phyloP scores from a whole-genome alignment of 305 asterid genomes.

The Striga hermonthica region DNA sequence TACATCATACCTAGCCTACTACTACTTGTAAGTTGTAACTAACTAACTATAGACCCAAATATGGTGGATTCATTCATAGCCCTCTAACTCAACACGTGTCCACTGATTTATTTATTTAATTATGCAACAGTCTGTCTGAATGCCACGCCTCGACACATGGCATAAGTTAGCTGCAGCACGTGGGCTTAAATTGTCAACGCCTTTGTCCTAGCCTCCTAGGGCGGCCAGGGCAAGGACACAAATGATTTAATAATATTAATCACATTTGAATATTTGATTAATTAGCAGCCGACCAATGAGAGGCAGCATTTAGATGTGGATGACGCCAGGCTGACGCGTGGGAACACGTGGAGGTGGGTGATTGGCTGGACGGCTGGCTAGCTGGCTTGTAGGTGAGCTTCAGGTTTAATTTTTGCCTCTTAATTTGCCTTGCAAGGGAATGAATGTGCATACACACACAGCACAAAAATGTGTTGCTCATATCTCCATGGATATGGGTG shows the following conservation, averaged over 20 bases:
- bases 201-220: not conserved
- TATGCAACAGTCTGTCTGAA: too few relatives aligned
- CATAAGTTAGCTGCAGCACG: slow-evolving; percentile 30
- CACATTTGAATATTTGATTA: not conserved
- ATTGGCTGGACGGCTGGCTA: slow-evolving; percentile 33
- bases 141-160: slow-evolving; percentile 22
- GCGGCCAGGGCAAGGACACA: slow-evolving; percentile 3
- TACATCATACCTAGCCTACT: too few relatives aligned
- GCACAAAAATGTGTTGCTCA: too few relatives aligned
- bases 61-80: too few relatives aligned
- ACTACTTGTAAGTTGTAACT: too few relatives aligned
- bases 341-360: slow-evolving; percentile 34
- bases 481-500: too few relatives aligned
- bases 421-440: too few relatives aligned
- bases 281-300: slow-evolving; percentile 35
- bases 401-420: too few relatives aligned
- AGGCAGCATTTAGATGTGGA: slow-evolving; percentile 29
- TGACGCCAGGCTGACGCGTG: slow-evolving; percentile 27
- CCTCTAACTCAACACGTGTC: too few relatives aligned
- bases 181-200: slow-evolving; percentile 24
- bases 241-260: not conserved
- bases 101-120: too few relatives aligned
- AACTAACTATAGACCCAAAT: too few relatives aligned
- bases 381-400: not conserved
- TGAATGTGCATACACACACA: too few relatives aligned